Evolutionary conservation across 495 filamentous ascomycete species (phyloP), one percentile per base, ranked within the genome.

Genomic region (Collariella sp.): DNA sequence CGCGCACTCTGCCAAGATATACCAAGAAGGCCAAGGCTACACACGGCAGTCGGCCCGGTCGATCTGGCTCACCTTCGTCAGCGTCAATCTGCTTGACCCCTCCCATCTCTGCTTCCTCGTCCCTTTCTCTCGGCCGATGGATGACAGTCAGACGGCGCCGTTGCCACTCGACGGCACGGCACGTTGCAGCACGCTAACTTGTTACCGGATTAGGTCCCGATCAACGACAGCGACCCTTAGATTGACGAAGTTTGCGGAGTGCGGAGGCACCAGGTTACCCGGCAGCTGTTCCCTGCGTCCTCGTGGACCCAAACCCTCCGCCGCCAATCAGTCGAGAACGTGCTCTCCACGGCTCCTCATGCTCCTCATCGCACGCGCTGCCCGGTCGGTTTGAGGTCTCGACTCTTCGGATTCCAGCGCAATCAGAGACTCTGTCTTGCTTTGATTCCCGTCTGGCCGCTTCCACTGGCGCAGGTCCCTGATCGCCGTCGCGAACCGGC

Each of bases 271-370:
- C 38, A 15, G 38, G 38, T 20, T n/a, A 5, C 29, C 29, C 31
- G 40, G 38, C 38, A 41, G 18, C 39, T 22, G 26, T 18, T 56
- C 42, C 46, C 55, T 64, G 55, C 61, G 55, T 43, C 38, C 18
- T 44, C 52, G 57, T 38, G 56, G 52, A 45, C 55, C 55, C 59
- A 42, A 52, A 41, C 47, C 26, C 38, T 11, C 47, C 48, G 62
- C 52, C 58, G 38, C 67, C 67, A 69, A 67, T 67, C 67, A 70
- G 58, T 36, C 61, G 15, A 43, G 38, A 70, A 70, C 67, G 67
- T 70, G 67, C 62, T 59, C 61, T 49, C 56, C 48, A 54, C 62
- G 58, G 54, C 50, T 33, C 19, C 40, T 20, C 6, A 20, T 9
- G 23, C 43, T 46, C 23, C 5, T 3, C 38, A 41, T 5, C 38